These are phyloP conservation scores for Ramularia collo-cygni DNA, from an alignment of 2,329 filamentous ascomycete species.

Conservation along the genomic window DNA sequence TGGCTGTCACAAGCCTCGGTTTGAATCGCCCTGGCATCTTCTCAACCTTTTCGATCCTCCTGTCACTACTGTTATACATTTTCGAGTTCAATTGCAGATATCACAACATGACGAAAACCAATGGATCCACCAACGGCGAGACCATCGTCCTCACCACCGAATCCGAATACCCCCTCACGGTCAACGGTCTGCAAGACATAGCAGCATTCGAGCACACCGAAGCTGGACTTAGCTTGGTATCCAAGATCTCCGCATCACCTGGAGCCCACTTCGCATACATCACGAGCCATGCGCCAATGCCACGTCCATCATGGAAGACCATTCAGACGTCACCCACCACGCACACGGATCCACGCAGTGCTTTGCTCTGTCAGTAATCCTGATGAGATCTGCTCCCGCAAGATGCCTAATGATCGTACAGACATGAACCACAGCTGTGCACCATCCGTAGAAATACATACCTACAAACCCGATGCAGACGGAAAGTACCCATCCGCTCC, in stretches of 20 bases:
- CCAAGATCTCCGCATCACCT: constrained; percentile 44
- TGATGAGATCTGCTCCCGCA: background rate
- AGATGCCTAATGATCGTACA: background rate
- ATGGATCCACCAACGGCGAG: constrained; percentile 9
- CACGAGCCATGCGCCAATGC: constrained; percentile 38
- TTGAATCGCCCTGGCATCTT: too few species aligned
- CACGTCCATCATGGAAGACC: constrained; percentile 42
- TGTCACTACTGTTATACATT: too few species aligned
- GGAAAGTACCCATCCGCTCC: constrained; percentile 22
- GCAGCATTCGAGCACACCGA: constrained; percentile 33
- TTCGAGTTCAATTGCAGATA: too few species aligned
- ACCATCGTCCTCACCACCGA: constrained; percentile 10
- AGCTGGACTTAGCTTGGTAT: constrained; percentile 40
- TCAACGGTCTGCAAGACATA: constrained; percentile 33
- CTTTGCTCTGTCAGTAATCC: constrained; percentile 40
- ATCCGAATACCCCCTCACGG: constrained; percentile 16
- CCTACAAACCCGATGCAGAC: constrained; percentile 26
- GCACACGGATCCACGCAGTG: constrained; percentile 52
- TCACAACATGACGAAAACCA: constrained; percentile 11
- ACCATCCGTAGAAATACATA: constrained; percentile 49
- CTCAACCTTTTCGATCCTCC: too few species aligned
- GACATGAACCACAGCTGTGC: constrained; percentile 11
- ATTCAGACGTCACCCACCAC: constrained; percentile 44
- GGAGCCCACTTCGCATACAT: constrained; percentile 46
- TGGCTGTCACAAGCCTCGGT: too few species aligned